Evolutionary conservation across 2,329 filamentous ascomycete species (phyloP).

Genomic region (Aspergillus pseudoglaucus): DNA sequence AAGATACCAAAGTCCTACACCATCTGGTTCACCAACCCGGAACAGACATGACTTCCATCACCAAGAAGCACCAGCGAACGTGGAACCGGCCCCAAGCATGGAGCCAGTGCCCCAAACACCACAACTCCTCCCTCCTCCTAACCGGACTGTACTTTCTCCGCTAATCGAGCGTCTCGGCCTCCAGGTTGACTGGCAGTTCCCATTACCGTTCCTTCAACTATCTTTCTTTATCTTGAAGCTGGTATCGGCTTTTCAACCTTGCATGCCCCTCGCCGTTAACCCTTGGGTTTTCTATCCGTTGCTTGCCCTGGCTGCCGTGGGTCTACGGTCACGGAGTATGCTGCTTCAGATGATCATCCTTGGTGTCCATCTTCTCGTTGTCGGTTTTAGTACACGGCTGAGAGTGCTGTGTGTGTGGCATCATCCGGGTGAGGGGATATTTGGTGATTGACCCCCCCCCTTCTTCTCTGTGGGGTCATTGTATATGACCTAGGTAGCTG

Average conservation of each 20-base stretch:
- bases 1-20: constrained; percentile 20
- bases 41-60: constrained; percentile 10
- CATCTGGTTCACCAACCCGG: constrained; percentile 18
- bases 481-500: no score
- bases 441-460: background rate
- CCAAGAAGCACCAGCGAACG: constrained; percentile 6
- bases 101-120: constrained; percentile 10
- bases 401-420: constrained; percentile 28
- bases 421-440: background rate
- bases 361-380: constrained; percentile 41
- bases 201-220: constrained; percentile 46
- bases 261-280: constrained; percentile 64
- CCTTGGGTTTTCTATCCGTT: constrained; percentile 61
- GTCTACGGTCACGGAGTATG: constrained; percentile 41
- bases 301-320: constrained; percentile 61
- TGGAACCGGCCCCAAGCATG: background rate
- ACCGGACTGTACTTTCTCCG: constrained; percentile 17
- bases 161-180: constrained; percentile 15
- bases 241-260: constrained; percentile 57
- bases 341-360: constrained; percentile 37
- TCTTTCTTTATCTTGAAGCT: constrained; percentile 64
- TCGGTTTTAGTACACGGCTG: constrained; percentile 36
- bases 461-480: no score
- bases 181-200: constrained; percentile 24
- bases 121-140: constrained; percentile 38